These are phyloP conservation scores for Curvularia spicifera DNA, from an alignment of 2,329 filamentous ascomycete species.

Conservation along the genomic window DNA sequence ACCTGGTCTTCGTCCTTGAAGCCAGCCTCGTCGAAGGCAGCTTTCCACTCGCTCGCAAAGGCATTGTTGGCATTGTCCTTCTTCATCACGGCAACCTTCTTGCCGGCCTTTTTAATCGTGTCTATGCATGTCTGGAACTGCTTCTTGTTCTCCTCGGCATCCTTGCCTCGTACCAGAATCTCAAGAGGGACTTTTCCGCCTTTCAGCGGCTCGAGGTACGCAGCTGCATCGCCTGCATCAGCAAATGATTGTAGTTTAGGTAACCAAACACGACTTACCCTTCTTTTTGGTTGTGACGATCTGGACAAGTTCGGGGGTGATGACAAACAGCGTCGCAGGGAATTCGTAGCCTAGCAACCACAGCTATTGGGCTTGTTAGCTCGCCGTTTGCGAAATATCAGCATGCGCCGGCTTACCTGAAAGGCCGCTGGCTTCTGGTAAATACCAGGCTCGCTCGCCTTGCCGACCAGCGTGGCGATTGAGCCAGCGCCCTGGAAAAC, in stretches of 20 bases:
- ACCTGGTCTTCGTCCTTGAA: constrained; percentile 88
- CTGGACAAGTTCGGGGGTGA: constrained; percentile 86
- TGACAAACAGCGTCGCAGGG: constrained; percentile 90
- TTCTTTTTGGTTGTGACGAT: constrained; percentile 97
- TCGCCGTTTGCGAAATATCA: constrained; percentile 5
- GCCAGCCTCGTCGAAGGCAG: constrained; percentile 71
- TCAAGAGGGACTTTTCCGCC: constrained; percentile 92
- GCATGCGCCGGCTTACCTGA: constrained; percentile 68
- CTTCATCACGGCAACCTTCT: constrained; percentile 84
- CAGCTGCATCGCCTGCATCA: constrained; percentile 66
- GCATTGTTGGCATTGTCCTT: constrained; percentile 87
- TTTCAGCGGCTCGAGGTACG: constrained; percentile 90
- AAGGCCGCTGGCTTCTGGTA: constrained; percentile 97
- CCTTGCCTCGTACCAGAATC: constrained; percentile 89
- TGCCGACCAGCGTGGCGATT: constrained; percentile 90
- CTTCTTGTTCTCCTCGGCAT: constrained; percentile 88
- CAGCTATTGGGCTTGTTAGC: constrained; percentile 66
- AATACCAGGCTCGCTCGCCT: constrained; percentile 78
- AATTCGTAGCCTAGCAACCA: constrained; percentile 99
- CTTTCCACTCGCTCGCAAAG: constrained; percentile 97
- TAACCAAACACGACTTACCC: constrained; percentile 61
- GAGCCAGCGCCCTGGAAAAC: constrained; percentile 86
- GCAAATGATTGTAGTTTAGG: constrained; percentile 9
- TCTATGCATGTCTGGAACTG: constrained; percentile 84
- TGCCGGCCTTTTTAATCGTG: constrained; percentile 85